phyloP scores from a whole-genome alignment of 1,284 basidiomycete species.

The Gymnopus androsaceus region DNA sequence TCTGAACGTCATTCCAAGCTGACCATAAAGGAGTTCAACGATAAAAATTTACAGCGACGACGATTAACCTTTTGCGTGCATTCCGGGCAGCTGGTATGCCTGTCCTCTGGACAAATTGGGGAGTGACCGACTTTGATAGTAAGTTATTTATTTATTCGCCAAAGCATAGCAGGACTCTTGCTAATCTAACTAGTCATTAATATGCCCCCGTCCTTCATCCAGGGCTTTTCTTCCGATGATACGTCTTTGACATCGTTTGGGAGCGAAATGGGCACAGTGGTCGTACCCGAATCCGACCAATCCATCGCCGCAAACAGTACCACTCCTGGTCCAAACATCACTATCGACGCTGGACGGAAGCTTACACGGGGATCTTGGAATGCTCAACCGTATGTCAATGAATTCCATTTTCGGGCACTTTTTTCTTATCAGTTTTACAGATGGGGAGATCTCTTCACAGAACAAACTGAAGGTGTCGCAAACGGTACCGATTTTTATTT shows the following conservation, averaged over 20 bases:
- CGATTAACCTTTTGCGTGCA: constrained; percentile 29
- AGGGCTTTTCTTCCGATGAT: constrained; percentile 29
- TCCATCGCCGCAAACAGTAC: constrained; percentile 8
- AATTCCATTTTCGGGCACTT: not conserved
- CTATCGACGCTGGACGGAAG: constrained; percentile 28
- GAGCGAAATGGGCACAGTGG: constrained; percentile 31
- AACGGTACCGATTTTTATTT: constrained; percentile 34
- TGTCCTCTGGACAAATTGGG: constrained; percentile 34
- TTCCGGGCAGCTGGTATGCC: constrained; percentile 31
- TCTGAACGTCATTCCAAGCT: constrained; percentile 7
- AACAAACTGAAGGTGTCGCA: constrained; percentile 29
- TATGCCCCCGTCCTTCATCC: constrained; percentile 32
- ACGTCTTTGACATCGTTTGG: constrained; percentile 31
- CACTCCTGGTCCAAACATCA: constrained; percentile 21
- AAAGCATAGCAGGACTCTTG: not conserved
- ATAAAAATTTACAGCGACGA: constrained; percentile 21
- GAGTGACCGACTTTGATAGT: constrained; percentile 32
- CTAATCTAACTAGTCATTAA: constrained; percentile 23
- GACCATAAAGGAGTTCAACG: not conserved
- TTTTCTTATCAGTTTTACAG: not conserved
- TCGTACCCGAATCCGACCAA: constrained; percentile 11
- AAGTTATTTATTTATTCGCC: not conserved
- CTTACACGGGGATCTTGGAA: constrained; percentile 32
- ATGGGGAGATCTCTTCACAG: constrained; percentile 28
- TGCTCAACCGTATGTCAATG: constrained; percentile 24